Evolutionary conservation across 2,329 filamentous ascomycete species (phyloP), one percentile per base, ranked within the genome.

Genomic region (Colletotrichum plurivorum): DNA sequence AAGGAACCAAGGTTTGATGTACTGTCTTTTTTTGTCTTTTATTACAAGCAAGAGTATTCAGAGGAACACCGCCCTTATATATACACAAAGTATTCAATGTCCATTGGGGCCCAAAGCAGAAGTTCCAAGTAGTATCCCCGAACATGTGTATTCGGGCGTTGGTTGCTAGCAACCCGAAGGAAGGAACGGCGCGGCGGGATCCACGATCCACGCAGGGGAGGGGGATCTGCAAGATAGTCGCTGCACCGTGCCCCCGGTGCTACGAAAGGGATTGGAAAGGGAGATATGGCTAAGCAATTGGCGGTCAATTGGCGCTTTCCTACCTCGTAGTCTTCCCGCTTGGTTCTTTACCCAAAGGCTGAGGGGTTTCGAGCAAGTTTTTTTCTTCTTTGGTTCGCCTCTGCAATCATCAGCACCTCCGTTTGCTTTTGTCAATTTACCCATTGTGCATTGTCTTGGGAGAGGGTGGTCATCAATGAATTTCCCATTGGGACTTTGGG

Each of bases 331-430:
- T 43, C 16, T 16, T 5, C 5, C 5, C 2, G 12, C 16, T 4
- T 43, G 12, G 12, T 16, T 43, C 5, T 10, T 3, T 16, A 43
- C 12, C 41, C 5, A 20, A 15, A 22, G 45, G 12, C 1, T 56
- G 56, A 43, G 67, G 41, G 22, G n/a, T 2, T 67, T 67, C 16
- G 49, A 60, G 62, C 12, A 46, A 16, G 36, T 67, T 69, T 60
- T 39, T 5, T 9, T 27, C 25, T 27, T 13, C n/a, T 41, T 15
- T 0, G 15, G 9, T 13, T 39, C 20, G 27, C 10, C 16, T 59
- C 56, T 54, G 45, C 18, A 31, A 22, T 55, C 39, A 13, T 5
- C 9, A 31, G 9, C 22, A 22, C 22, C 20, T 43, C 13, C 13
- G 58, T 49, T 54, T 58, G 65, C 54, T 66, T 59, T 36, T 54